These are phyloP conservation scores for Drosera capensis DNA, from an alignment of 148 eudicot species.

Conservation along the genomic window DNA sequence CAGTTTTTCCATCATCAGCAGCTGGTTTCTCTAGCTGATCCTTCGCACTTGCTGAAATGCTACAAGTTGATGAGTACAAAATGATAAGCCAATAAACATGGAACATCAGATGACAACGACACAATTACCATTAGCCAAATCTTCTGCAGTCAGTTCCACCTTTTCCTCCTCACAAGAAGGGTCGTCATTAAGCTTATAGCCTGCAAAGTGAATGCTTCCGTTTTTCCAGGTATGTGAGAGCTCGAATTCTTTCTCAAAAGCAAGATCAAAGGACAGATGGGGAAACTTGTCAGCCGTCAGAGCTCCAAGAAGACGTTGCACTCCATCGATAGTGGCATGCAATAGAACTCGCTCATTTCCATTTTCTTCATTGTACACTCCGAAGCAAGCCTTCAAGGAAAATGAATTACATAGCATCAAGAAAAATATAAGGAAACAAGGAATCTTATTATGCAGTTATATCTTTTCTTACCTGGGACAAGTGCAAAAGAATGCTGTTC, in stretches of 20 bases:
- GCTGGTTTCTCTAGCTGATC: too few relatives aligned
- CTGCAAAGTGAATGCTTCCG: slow-evolving; percentile 54
- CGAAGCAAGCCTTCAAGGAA: slow-evolving; percentile 47
- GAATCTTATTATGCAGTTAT: background rate
- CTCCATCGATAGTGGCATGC: slow-evolving; percentile 26
- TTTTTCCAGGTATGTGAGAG: slow-evolving; percentile 64
- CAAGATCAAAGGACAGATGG: slow-evolving; percentile 47
- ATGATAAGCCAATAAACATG: too few relatives aligned
- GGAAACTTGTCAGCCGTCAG: slow-evolving; percentile 43
- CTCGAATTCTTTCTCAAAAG: slow-evolving; percentile 44
- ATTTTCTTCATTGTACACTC: slow-evolving; percentile 36
- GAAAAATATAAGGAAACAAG: background rate
- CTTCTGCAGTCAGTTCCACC: too few relatives aligned
- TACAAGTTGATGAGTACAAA: too few relatives aligned
- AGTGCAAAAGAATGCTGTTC: background rate
- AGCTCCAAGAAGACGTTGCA: slow-evolving; percentile 44
- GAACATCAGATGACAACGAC: too few relatives aligned
- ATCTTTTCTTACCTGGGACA: background rate
- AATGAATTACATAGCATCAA: background rate
- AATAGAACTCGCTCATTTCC: slow-evolving; percentile 36
- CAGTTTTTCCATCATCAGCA: too few relatives aligned
- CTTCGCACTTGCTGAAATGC: too few relatives aligned
- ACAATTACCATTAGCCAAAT: too few relatives aligned
- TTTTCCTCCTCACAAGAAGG: too few relatives aligned
- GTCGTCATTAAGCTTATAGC: too few relatives aligned